Conservation (phyloP, 441 rosid genomes). For the Corymbia calophylla region DNA sequence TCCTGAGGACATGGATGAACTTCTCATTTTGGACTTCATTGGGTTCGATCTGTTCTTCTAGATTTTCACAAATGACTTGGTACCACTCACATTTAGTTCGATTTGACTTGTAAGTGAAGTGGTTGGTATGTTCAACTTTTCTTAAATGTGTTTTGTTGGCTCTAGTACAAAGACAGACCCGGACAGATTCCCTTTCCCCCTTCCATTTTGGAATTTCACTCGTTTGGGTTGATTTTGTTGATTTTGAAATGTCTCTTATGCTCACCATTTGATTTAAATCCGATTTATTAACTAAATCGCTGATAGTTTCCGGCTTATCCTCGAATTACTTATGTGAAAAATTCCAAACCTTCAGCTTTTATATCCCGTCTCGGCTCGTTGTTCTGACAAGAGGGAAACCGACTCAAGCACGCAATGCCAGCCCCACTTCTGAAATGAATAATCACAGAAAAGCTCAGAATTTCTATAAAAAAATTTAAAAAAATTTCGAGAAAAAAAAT, state of each 20-base stretch:
- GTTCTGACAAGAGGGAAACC: background rate
- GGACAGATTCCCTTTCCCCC: background rate
- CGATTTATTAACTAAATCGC: background rate
- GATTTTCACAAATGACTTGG: background rate
- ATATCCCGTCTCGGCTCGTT: background rate
- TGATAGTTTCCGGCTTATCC: background rate
- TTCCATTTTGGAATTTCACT: background rate
- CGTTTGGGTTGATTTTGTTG: background rate
- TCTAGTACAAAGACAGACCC: background rate
- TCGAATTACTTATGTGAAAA: background rate
- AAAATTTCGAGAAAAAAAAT: background rate
- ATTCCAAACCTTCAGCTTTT: background rate
- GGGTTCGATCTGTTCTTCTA: too few species aligned
- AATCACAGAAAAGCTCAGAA: background rate
- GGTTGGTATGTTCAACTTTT: too few species aligned
- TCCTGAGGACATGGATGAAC: background rate
- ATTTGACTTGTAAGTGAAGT: too few species aligned
- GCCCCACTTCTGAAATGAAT: background rate
- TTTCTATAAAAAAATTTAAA: background rate
- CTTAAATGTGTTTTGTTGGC: background rate
- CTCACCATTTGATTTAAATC: background rate
- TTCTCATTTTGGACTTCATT: too few species aligned
- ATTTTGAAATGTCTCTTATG: background rate
- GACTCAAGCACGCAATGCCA: background rate
- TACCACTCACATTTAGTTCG: too few species aligned